Evolutionary conservation across 1,139 yeast species (phyloP).

Genomic region (Fermentozyma sake): DNA sequence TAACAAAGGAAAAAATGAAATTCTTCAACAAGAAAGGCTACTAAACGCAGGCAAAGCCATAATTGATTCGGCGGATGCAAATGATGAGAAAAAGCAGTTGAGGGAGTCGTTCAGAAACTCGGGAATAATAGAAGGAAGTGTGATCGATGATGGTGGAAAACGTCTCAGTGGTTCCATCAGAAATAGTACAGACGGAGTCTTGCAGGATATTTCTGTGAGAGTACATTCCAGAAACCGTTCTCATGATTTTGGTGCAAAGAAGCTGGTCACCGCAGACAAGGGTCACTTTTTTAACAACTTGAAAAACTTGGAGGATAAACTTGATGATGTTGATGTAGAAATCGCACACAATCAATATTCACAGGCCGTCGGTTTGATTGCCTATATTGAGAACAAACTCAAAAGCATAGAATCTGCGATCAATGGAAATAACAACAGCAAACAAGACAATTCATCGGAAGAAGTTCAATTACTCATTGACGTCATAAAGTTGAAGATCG

Average conservation of each 20-base stretch:
- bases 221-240: conserved; percentile 55
- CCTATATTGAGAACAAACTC: conserved; percentile 37
- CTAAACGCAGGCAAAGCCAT: conserved; percentile 24
- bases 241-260: conserved; percentile 31
- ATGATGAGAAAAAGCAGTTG: conserved; percentile 38
- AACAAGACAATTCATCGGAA: conserved; percentile 12
- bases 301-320: conserved; percentile 53
- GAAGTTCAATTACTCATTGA: conserved; percentile 37
- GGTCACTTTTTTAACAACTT: conserved; percentile 38
- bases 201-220: conserved; percentile 52
- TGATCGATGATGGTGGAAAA: conserved; percentile 27
- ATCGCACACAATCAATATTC: conserved; percentile 58
- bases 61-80: conserved; percentile 5
- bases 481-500: conserved; percentile 35
- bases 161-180: conserved; percentile 28
- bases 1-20: conserved; percentile 61
- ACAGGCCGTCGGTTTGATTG: conserved; percentile 51
- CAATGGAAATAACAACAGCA: conserved; percentile 7
- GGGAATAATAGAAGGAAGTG: conserved; percentile 21
- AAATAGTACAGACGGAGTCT: conserved; percentile 34
- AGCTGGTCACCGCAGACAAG: conserved; percentile 13
- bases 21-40: conserved; percentile 45
- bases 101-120: conserved; percentile 40
- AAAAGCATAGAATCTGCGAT: conserved; percentile 13
- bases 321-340: conserved; percentile 64